These are phyloP conservation scores for Mrakia gelida DNA, from an alignment of 768 basidiomycete genomes.

Conservation along the genomic window DNA sequence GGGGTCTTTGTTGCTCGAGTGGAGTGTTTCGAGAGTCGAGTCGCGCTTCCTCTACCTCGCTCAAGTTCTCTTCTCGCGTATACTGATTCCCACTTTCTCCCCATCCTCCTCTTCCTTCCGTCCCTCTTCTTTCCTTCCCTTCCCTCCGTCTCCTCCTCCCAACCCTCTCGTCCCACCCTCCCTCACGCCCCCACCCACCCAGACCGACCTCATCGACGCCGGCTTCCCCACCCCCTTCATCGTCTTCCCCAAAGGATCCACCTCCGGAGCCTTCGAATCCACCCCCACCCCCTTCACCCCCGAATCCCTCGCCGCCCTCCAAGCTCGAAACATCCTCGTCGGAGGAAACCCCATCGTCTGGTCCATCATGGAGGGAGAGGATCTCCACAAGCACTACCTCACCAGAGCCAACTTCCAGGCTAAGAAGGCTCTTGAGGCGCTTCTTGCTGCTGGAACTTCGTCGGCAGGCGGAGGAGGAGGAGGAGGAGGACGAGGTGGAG, in stretches of 20 bases:
- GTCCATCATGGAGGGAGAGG: constrained; percentile 37
- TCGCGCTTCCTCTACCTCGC: neutral
- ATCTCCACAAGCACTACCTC: constrained; percentile 43
- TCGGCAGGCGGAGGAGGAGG: constrained; percentile 14
- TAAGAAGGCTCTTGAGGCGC: constrained; percentile 38
- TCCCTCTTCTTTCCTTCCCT: neutral
- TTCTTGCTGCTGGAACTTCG: constrained; percentile 32
- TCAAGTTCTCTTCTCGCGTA: neutral
- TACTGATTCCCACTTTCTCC: too few species aligned
- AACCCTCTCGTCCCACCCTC: neutral
- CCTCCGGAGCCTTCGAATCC: constrained; percentile 41
- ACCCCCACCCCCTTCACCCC: constrained; percentile 37
- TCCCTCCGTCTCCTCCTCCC: neutral
- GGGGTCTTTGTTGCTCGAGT: neutral
- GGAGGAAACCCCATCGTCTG: constrained; percentile 41
- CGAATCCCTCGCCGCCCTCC: constrained; percentile 39
- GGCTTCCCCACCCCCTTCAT: constrained; percentile 44
- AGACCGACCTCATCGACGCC: constrained; percentile 38
- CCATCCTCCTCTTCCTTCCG: too few species aligned
- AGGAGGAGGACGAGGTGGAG: constrained; percentile 33
- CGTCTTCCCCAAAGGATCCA: constrained; percentile 42
- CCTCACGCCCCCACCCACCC: constrained; percentile 35
- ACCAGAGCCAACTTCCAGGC: constrained; percentile 44
- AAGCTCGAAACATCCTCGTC: constrained; percentile 37
- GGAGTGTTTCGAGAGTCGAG: neutral